These are phyloP conservation scores for Fusarium falciforme DNA, from an alignment of 2,329 filamentous ascomycete genomes.

Conservation along the genomic window DNA sequence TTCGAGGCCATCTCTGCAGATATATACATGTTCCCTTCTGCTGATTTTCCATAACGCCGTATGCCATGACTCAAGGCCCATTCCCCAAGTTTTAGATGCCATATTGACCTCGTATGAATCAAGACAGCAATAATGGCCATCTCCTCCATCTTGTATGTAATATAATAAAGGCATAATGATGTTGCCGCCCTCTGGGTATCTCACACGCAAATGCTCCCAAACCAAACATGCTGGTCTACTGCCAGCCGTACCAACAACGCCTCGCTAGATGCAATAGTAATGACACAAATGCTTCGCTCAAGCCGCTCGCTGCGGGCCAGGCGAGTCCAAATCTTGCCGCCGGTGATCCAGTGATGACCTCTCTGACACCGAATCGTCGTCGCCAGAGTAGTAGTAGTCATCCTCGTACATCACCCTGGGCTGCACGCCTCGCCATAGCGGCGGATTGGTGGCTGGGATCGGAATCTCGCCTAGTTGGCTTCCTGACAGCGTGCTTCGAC, in stretches of 20 bases:
- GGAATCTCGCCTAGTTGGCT: conserved; percentile 42
- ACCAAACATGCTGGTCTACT: conserved; percentile 13
- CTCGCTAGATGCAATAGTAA: conserved; percentile 47
- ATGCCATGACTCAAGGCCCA: background rate
- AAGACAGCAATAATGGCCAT: background rate
- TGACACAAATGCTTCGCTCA: conserved; percentile 23
- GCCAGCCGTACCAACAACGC: conserved; percentile 33
- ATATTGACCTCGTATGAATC: background rate
- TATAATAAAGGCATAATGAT: conserved; percentile 9
- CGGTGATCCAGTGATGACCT: conserved; percentile 44
- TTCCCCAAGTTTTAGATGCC: background rate
- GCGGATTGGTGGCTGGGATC: conserved; percentile 50
- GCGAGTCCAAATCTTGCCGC: conserved; percentile 43
- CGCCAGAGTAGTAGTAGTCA: conserved; percentile 47
- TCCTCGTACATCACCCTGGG: conserved; percentile 49
- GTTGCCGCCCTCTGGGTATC: conserved; percentile 29
- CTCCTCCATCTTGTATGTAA: background rate
- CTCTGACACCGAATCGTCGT: conserved; percentile 45
- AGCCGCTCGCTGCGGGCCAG: conserved; percentile 28
- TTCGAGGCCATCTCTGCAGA: background rate
- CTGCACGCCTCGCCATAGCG: conserved; percentile 57
- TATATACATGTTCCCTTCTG: background rate
- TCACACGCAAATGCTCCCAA: conserved; percentile 21
- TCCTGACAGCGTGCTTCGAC: conserved; percentile 37
- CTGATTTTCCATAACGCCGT: conserved; percentile 3